Base-by-base conservation (phyloP, 306 rosid genomes). In the Quercus engelmannii region DNA sequence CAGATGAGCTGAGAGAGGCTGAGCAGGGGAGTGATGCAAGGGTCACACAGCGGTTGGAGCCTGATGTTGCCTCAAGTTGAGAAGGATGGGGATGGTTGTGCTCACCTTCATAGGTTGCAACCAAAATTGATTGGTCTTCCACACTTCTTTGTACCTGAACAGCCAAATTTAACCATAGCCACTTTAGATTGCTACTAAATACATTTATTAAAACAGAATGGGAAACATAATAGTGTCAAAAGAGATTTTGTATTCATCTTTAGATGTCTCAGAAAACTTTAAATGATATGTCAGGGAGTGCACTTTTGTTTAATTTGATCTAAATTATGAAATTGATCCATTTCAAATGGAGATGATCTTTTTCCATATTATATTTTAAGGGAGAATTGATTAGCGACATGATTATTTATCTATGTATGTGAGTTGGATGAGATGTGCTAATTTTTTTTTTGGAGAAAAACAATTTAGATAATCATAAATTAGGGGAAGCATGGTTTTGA, bases 71-170 rank as follows among this genome's bases (percentile, higher is more conserved):
- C 31, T 93, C 97, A 19, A 83, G 63, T 55, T 79, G 97, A 73
- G 89, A 74, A 55, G 92, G 85, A 46, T 77, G 85, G 5, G 96
- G 87, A 81, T 96, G 99, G 81, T 91, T 96, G 82, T 96, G 99
- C 81, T 93, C 99, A 7, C 99, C 99, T 90, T 96, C 98, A 73
- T 96, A 96, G 64, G 99, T 96, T 38, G 98, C 98, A 49, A 93
- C 98, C 41, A 96, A 72, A 56, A 93, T 30, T 6, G 95, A 89
- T 79, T 96, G 99, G 88, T 96, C 99, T 9, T 96, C 98, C 13
- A 84, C 92, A 78, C 97, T 96, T 91, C 98, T 91, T 82, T 96
- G 99, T 19, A 96, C 98, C 99, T 96, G 83, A 84, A 81, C 23
- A 77, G 68, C 77, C 83, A 76, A 81, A 63, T 74, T 80, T 28